Evolutionary conservation across 169 alveolate genomes (phyloP).

Genomic region (Plasmodium vinckei): DNA sequence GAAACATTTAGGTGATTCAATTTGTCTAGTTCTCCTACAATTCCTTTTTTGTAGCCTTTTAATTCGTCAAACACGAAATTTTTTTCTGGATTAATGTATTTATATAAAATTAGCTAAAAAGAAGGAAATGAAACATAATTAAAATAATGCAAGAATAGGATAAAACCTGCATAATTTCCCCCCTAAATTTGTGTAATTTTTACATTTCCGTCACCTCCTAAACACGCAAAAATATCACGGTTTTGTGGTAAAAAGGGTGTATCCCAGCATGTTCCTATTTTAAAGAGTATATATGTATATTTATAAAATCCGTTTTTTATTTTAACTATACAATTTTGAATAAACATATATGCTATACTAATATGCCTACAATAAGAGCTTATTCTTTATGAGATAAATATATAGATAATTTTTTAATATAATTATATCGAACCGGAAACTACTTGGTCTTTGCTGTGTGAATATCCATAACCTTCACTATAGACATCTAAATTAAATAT

Average conservation of each 20-base stretch:
- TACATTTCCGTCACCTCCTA: conserved; percentile 92
- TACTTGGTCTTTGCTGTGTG: conserved; percentile 85
- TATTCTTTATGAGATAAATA: too few relatives aligned
- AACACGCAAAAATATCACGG: conserved; percentile 90
- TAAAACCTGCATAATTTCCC: neutral
- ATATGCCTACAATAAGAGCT: too few relatives aligned
- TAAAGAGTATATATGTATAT: conserved; percentile 6
- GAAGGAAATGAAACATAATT: conserved; percentile 57
- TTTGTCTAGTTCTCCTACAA: conserved; percentile 90
- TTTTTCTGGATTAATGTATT: conserved; percentile 87
- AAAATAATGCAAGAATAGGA: neutral
- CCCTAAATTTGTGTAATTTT: conserved; percentile 38
- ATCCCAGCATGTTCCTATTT: conserved; percentile 94
- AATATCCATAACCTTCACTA: conserved; percentile 89
- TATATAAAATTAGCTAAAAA: conserved; percentile 89
- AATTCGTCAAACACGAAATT: conserved; percentile 78
- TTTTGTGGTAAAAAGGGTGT: conserved; percentile 93
- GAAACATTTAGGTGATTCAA: conserved; percentile 91
- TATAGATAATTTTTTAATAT: too few relatives aligned
- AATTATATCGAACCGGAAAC: conserved; percentile 28
- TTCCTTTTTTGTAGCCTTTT: conserved; percentile 88
- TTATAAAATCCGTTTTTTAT: neutral
- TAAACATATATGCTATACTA: too few relatives aligned
- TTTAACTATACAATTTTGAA: neutral
- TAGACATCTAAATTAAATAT: conserved; percentile 90